phyloP scores from a whole-genome alignment of 768 basidiomycete species.

The Kwoniella sp. region DNA sequence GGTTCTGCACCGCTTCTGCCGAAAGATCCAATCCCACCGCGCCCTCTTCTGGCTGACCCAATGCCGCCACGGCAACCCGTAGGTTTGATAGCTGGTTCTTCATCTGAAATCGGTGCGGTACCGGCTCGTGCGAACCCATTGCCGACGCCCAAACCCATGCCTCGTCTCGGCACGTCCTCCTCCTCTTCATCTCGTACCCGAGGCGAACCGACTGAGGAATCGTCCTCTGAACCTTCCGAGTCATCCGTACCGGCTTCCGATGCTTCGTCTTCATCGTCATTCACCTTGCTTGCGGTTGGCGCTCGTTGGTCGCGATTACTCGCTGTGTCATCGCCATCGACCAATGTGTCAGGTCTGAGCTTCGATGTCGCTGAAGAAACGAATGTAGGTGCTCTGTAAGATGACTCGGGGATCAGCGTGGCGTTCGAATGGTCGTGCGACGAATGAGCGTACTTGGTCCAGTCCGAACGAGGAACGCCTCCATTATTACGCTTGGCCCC shows the following conservation, averaged over 20 bases:
- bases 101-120: neutral
- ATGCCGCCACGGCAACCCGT: conserved; percentile 19
- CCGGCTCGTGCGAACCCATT: conserved; percentile 8
- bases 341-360: too few relatives aligned
- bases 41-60: conserved; percentile 17
- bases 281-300: too few relatives aligned
- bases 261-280: conserved; percentile 10
- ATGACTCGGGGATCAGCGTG: too few relatives aligned
- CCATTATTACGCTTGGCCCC: conserved; percentile 22
- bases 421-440: too few relatives aligned
- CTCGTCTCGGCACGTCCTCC: conserved; percentile 12
- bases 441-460: conserved; percentile 42
- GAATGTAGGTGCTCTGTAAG: conserved; percentile 41
- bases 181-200: conserved; percentile 22
- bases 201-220: conserved; percentile 17
- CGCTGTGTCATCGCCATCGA: too few relatives aligned
- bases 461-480: conserved; percentile 22
- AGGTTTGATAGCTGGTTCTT: neutral
- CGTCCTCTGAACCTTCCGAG: conserved; percentile 7
- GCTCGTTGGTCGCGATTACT: too few relatives aligned
- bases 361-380: conserved; percentile 20
- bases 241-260: conserved; percentile 1
- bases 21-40: conserved; percentile 28
- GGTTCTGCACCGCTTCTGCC: neutral
- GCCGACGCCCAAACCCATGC: conserved; percentile 17